Percentiles rank a stretch among this genome's conserved stretches.
Conservation (phyloP, 345 rosid genomes). For the Gossypium australe region DNA sequence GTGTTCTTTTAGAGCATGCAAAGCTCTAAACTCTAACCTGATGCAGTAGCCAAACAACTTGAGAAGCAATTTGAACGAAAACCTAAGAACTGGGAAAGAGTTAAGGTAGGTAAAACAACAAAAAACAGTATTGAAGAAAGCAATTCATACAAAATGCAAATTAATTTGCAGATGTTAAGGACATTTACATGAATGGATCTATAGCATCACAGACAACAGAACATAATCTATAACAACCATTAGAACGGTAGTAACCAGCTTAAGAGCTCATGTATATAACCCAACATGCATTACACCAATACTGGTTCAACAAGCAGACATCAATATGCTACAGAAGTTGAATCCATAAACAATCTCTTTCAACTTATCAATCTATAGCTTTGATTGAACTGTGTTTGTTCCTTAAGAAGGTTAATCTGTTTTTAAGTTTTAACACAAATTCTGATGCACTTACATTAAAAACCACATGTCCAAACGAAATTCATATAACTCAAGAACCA, state of each 20-base stretch:
- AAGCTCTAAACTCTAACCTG: constrained; percentile 18
- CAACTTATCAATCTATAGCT: not conserved
- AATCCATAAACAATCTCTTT: not conserved
- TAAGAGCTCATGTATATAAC: not conserved
- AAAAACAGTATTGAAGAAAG: not conserved
- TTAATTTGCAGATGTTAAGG: not conserved
- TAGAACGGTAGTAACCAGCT: not conserved
- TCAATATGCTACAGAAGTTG: not conserved
- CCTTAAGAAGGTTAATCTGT: not conserved
- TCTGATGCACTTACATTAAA: not conserved
- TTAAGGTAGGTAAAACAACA: not conserved
- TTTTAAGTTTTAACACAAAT: not conserved
- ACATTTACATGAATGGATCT: not conserved
- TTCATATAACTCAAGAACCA: not conserved
- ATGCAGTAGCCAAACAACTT: constrained; percentile 8
- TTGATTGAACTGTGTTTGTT: not conserved
- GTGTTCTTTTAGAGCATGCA: constrained; percentile 10
- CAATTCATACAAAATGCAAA: not conserved
- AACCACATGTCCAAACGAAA: not conserved
- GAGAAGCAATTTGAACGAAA: not conserved
- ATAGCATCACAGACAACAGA: not conserved
- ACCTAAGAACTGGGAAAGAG: constrained; percentile 18
- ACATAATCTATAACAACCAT: not conserved
- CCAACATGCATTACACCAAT: not conserved
- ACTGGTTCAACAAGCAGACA: not conserved